Base-by-base conservation (phyloP, 306 rosid species). In the Hippophae gyantsensis region DNA sequence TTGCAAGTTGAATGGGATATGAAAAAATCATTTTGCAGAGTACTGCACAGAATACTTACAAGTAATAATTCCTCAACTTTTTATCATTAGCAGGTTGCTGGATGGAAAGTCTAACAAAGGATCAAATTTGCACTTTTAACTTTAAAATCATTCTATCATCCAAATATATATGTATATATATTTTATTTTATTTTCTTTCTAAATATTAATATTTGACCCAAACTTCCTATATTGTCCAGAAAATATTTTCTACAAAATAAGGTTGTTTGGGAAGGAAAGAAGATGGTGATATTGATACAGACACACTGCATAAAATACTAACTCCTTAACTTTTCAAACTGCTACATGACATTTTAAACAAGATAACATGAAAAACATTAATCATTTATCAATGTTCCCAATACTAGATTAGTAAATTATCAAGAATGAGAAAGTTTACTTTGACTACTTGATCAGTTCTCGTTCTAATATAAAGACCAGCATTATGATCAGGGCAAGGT, bases 381-480 rank as follows among this genome's bases (percentile, higher is more conserved):
- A 43, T 61, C 40, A 73, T 42, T 32, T 32, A 32, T 32, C 38
- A 32, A 32, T 32, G 38, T 32, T 13, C 44, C 11, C 43, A 50
- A 58, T 60, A 54, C 47, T 63, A 63, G 38, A 40, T 70, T 57
- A 64, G 52, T 48, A 44, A 72, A 46, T 56, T 54, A 44, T 67
- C 62, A 6, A 62, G 63, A 63, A 54, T 14, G 69, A 60, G 69
- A 78, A 38, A 61, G 65, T 47, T 44, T 79, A 90, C 98, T 82
- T 83, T 87, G 83, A 85, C 98, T 49, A 85, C 64, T 82, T 90
- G 81, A 71, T 76, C 86, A 60, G 75, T 80, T 76, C 98, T 72
- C 58, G 96, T 85, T 69, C 62, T 80, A 50, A 90, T 75, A 64
- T 90, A 87, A 56, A 90, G 94, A 70, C 98, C 98, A 54, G 98